Conservation (phyloP, 129 eudicot genomes). For the Pseudognaphalium luteoalbum region DNA sequence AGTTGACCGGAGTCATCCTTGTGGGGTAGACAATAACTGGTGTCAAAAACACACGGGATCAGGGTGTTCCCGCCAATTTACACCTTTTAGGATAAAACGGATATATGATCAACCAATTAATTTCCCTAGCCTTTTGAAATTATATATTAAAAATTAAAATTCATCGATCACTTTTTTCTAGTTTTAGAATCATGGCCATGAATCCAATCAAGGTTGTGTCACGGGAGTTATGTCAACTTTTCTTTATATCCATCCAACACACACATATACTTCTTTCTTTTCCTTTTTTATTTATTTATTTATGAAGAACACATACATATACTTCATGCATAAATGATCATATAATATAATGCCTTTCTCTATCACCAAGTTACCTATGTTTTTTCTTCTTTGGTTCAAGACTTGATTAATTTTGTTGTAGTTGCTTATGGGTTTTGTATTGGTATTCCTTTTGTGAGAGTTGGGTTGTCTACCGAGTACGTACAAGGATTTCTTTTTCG, state of each 20-base stretch:
- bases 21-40: too few relatives aligned
- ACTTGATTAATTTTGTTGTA: conserved; percentile 27
- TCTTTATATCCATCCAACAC: conserved; percentile 22
- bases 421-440: conserved; percentile 50
- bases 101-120: conserved; percentile 29
- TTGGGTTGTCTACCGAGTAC: conserved; percentile 11
- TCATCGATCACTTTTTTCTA: conserved; percentile 1
- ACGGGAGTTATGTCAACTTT: conserved; percentile 47
- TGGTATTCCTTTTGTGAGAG: conserved; percentile 20
- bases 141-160: background rate
- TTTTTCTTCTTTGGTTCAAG: background rate
- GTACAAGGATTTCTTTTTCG: conserved; percentile 6
- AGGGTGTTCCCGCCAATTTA: too few relatives aligned
- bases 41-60: too few relatives aligned
- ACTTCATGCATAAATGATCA: conserved; percentile 18
- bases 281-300: too few relatives aligned
- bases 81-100: too few relatives aligned
- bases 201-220: conserved; percentile 39
- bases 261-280: background rate
- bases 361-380: conserved; percentile 17
- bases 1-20: too few relatives aligned
- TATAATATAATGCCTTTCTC: conserved; percentile 27
- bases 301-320: background rate
- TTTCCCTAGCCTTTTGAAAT: background rate
- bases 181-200: conserved; percentile 30